Conservation (phyloP, 805 yeast genomes). For the Blastobotrys peoriensis region DNA sequence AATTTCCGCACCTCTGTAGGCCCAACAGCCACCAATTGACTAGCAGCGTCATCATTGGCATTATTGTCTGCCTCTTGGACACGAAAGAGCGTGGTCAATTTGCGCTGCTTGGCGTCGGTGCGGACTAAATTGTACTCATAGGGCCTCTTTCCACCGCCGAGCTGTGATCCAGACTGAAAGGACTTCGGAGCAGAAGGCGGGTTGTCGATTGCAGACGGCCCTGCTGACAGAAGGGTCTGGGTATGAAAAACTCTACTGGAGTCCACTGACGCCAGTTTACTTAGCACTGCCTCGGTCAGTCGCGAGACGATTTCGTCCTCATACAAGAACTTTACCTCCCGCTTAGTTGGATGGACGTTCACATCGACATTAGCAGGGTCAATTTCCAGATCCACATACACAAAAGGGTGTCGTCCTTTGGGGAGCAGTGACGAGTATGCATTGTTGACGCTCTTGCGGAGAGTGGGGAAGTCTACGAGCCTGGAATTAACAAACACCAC, state of each 20-base stretch:
- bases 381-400: slow-evolving; percentile 65
- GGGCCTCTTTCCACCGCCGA: slow-evolving; percentile 25
- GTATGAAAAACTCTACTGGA: slow-evolving; percentile 62
- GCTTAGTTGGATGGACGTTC: slow-evolving; percentile 91
- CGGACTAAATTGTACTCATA: slow-evolving; percentile 66
- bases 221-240: slow-evolving; percentile 42
- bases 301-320: slow-evolving; percentile 79
- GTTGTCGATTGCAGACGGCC: neutral
- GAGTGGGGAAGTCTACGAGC: slow-evolving; percentile 74
- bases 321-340: slow-evolving; percentile 78
- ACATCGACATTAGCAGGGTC: slow-evolving; percentile 75
- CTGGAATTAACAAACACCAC: slow-evolving; percentile 82
- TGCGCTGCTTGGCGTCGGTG: slow-evolving; percentile 62
- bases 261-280: slow-evolving; percentile 50
- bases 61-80: neutral
- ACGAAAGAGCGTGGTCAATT: slow-evolving; percentile 37
- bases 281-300: slow-evolving; percentile 47
- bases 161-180: neutral
- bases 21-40: neutral
- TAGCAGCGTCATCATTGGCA: neutral
- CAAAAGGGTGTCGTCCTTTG: slow-evolving; percentile 69
- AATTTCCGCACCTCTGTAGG: slow-evolving; percentile 2
- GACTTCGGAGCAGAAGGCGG: slow-evolving; percentile 3
- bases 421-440: slow-evolving; percentile 66
- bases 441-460: slow-evolving; percentile 59